A percentile compares a stretch with the other conserved stretches of the same genome.
Conservation (phyloP, 306 rosid species). For the Rosa multiflora region DNA sequence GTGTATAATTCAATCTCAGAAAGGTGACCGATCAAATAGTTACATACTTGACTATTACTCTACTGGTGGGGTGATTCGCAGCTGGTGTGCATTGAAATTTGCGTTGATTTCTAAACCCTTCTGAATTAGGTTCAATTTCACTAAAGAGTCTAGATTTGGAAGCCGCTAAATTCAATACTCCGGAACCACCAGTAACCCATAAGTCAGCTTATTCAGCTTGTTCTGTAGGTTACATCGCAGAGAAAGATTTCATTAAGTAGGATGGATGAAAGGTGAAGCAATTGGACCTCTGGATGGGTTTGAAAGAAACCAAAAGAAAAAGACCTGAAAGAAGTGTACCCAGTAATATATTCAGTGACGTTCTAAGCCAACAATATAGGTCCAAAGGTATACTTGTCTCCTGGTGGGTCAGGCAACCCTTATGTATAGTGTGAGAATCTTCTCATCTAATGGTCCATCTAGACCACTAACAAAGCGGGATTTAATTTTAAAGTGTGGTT, state of each 20-base stretch:
- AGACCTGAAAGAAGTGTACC: background rate
- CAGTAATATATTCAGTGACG: conserved; percentile 5
- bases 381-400: conserved; percentile 29
- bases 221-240: background rate
- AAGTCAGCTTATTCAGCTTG: background rate
- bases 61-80: conserved; percentile 3
- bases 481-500: background rate
- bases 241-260: background rate
- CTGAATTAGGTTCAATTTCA: background rate
- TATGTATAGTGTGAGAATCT: background rate
- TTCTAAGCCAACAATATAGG: conserved; percentile 25
- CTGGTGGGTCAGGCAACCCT: conserved; percentile 32
- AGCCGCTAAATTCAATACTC: too few species aligned
- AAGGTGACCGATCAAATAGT: conserved; percentile 14
- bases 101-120: background rate
- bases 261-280: background rate
- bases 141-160: background rate
- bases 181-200: background rate
- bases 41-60: background rate
- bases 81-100: background rate
- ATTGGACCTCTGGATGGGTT: background rate
- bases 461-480: background rate
- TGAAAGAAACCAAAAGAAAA: background rate
- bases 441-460: background rate
- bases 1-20: conserved; percentile 2